A percentile compares a stretch with the other conserved stretches of the same genome.
Evolutionary conservation across 192 early-diverging fungal genomes (phyloP).

Genomic region (Coemansia sp.): DNA sequence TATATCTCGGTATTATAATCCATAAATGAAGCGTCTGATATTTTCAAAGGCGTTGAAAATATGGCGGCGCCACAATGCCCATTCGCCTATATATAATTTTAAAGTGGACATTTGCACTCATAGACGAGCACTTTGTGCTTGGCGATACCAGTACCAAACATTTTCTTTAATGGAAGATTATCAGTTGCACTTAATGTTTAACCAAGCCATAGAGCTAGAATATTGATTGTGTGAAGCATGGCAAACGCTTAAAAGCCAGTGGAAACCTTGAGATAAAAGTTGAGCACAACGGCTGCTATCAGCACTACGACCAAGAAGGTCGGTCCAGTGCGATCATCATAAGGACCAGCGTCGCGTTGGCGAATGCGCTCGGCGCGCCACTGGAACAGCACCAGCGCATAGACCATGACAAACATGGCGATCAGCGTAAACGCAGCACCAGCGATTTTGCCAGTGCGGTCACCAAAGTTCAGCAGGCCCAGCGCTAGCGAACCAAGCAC

Average conservation of each 20-base stretch:
- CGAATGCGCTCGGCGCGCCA: constrained; percentile 74
- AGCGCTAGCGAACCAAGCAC: constrained; percentile 78
- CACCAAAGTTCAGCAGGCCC: constrained; percentile 84
- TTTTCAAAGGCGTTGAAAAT: not conserved
- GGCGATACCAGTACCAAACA: no score
- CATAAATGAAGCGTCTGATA: not conserved
- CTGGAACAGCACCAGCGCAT: constrained; percentile 77
- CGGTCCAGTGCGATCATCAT: constrained; percentile 77
- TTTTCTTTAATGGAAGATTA: no score
- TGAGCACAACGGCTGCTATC: constrained; percentile 67
- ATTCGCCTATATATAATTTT: not conserved
- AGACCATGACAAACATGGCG: constrained; percentile 78
- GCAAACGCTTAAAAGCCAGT: constrained; percentile 10
- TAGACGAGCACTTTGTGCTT: no score
- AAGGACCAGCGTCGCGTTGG: constrained; percentile 70
- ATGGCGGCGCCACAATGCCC: not conserved
- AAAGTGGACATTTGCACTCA: no score
- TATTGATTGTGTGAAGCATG: not conserved
- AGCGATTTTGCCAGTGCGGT: constrained; percentile 69
- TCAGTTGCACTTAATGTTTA: no score
- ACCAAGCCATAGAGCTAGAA: not conserved
- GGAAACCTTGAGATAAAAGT: constrained; percentile 71
- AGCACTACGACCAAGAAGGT: constrained; percentile 72
- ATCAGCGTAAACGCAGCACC: constrained; percentile 72
- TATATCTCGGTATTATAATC: not conserved